Percentiles rank a stretch among this genome's conserved stretches.
These are phyloP conservation scores for Alternaria sp. DNA, from an alignment of 2,329 filamentous ascomycete species.

Conservation along the genomic window DNA sequence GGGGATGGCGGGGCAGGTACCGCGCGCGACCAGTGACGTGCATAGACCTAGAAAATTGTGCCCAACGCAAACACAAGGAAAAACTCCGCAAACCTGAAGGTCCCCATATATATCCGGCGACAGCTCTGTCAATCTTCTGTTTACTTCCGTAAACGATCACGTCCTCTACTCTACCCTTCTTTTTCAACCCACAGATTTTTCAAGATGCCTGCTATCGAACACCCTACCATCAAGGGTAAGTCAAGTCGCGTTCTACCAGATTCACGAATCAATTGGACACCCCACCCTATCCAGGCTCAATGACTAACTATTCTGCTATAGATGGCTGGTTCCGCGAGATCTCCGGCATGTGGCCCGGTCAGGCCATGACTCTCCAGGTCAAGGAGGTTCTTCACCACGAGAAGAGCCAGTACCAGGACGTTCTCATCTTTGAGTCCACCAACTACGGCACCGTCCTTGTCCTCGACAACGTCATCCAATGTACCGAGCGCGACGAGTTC, in stretches of 20 bases:
- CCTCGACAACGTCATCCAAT: slow-evolving; percentile 98
- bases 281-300: background rate
- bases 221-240: slow-evolving; percentile 79
- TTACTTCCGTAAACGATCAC: slow-evolving; percentile 17
- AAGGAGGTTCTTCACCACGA: slow-evolving; percentile 99
- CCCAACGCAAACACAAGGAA: slow-evolving; percentile 19
- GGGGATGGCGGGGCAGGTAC: slow-evolving; percentile 23
- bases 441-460: slow-evolving; percentile 96
- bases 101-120: slow-evolving; percentile 32
- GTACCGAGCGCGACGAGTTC: slow-evolving; percentile 98
- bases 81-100: slow-evolving; percentile 33
- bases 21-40: slow-evolving; percentile 34
- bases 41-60: slow-evolving; percentile 21
- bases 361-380: slow-evolving; percentile 91
- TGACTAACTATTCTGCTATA: slow-evolving; percentile 51
- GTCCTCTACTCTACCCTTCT: slow-evolving; percentile 1
- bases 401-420: slow-evolving; percentile 99
- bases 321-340: slow-evolving; percentile 99
- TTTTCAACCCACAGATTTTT: slow-evolving; percentile 10
- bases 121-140: slow-evolving; percentile 22
- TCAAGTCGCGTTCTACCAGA: background rate
- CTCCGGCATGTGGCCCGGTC: slow-evolving; percentile 98
- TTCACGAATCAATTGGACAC: background rate
- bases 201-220: slow-evolving; percentile 73
- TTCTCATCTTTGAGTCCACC: slow-evolving; percentile 98